phyloP scores from a whole-genome alignment of 2,329 filamentous ascomycete genomes.

The Epichloe elymi region DNA sequence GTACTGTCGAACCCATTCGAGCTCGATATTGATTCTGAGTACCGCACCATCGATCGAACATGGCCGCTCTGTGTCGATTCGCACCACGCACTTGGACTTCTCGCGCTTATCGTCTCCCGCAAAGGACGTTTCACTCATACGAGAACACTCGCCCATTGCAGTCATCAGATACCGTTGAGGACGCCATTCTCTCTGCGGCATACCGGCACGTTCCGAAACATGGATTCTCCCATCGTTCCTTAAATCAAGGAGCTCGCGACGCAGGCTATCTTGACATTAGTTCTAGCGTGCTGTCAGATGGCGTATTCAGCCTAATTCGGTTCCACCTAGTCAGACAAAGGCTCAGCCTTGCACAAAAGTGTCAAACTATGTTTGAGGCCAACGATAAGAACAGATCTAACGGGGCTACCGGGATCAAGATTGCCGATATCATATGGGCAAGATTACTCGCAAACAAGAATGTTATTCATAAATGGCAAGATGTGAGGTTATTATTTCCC shows the following conservation, averaged over 20 bases:
- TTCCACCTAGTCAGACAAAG: conserved; percentile 63
- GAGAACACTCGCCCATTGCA: conserved; percentile 46
- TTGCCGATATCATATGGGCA: conserved; percentile 61
- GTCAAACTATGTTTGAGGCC: conserved; percentile 24
- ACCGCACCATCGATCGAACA: not conserved
- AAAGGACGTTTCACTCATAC: conserved; percentile 54
- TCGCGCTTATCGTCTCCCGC: not conserved
- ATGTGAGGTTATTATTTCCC: conserved; percentile 36
- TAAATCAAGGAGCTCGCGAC: conserved; percentile 69
- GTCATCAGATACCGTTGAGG: conserved; percentile 56
- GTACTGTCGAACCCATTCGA: not conserved
- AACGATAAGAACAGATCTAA: conserved; percentile 6
- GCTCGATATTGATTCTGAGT: not conserved
- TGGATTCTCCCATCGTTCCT: conserved; percentile 65
- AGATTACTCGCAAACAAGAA: conserved; percentile 61
- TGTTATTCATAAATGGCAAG: conserved; percentile 70
- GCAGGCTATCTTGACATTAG: conserved; percentile 79
- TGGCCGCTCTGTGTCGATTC: not conserved
- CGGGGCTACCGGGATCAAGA: conserved; percentile 44
- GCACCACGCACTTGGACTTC: not conserved
- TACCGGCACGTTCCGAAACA: conserved; percentile 63
- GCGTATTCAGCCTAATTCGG: conserved; percentile 67
- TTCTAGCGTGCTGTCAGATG: conserved; percentile 66
- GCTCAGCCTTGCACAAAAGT: conserved; percentile 37
- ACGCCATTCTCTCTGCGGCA: conserved; percentile 68